Base-by-base conservation (phyloP, 352 stramenopile genomes). In the Pythium pectinolyticum region DNA sequence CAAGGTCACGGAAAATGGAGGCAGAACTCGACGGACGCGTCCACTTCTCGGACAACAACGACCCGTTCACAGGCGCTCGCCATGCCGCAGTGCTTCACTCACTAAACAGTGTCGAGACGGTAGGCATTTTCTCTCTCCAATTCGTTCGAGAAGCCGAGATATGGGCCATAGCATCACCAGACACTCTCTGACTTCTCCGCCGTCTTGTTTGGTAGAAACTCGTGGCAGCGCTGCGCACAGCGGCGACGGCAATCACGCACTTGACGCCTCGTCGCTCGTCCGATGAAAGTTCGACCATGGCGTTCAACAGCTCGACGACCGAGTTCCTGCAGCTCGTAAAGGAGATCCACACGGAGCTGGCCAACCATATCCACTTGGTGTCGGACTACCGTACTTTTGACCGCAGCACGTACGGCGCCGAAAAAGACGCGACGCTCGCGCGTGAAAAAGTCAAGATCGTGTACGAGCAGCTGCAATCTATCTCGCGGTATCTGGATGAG, bases 241-340 rank as follows among this genome's bases (percentile, higher is more conserved):
- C 81, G 0, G 76, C 84, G 12, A 75, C 70, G 19, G 84, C 86
- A 40, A 87, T 93, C 73, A 80, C 75, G 54, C 74, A 91, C 66
- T 71, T 92, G 66, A 63, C 71, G 34, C 81, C 84, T 32, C 80
- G 80, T 37, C 74, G 70, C 14, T 86, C 83, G 25, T 85, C 77
- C 0, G 81, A 90, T 3, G 81, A 89, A 54, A 90, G 60, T 63
- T 82, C 78, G 35, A 85, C 73, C 15, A 80, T 86, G 55, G 78
- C 82, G 32, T 95, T 95, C 65, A 90, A 87, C 65, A 72, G 76
- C 52, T 65, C 86, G 22, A 89, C 84, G 61, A 91, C 81, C 41
- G 84, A 93, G 62, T 95, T 95, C 67, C 69, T 95, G 57, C 86
- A 93, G 73, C 78, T 93, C 45, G 77, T 95, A n/a, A 82, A 88